phyloP scores from a whole-genome alignment of 2,329 filamentous ascomycete species.

The Ceratocystis colombiana region DNA sequence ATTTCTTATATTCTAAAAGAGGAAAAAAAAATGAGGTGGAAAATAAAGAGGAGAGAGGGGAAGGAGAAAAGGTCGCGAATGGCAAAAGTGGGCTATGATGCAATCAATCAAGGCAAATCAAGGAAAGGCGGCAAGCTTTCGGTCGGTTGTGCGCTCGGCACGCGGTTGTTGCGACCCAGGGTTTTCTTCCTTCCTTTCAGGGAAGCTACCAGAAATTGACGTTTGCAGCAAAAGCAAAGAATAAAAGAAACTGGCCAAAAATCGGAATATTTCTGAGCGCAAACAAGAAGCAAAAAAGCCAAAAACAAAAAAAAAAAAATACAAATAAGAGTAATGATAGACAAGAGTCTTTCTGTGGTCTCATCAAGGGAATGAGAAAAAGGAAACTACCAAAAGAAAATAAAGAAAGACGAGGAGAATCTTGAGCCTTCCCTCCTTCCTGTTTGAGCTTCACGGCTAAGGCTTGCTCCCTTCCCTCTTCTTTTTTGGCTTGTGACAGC shows the following conservation, averaged over 20 bases:
- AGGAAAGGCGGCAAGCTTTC: background rate
- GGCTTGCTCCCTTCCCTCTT: background rate
- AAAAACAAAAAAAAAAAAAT: background rate
- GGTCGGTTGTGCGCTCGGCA: constrained; percentile 15
- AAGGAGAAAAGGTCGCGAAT: background rate
- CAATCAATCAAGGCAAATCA: background rate
- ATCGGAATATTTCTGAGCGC: background rate
- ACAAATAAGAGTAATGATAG: background rate
- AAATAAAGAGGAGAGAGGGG: background rate
- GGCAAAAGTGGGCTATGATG: constrained; percentile 5
- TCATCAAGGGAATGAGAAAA: background rate
- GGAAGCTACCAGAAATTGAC: background rate
- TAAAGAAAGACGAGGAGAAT: background rate
- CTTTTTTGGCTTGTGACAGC: constrained; percentile 11
- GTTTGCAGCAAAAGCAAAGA: background rate
- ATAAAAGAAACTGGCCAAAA: background rate
- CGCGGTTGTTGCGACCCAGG: constrained; percentile 14
- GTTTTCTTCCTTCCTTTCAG: background rate
- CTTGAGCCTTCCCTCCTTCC: background rate
- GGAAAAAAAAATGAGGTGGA: background rate
- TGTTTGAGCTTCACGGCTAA: background rate
- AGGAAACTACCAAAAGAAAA: background rate
- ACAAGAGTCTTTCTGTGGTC: background rate
- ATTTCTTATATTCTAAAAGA: background rate
- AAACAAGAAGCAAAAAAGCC: too few relatives aligned